Evolutionary conservation across 176 grass and related monocot species (phyloP).

Genomic region (Saccharum spontaneum): DNA sequence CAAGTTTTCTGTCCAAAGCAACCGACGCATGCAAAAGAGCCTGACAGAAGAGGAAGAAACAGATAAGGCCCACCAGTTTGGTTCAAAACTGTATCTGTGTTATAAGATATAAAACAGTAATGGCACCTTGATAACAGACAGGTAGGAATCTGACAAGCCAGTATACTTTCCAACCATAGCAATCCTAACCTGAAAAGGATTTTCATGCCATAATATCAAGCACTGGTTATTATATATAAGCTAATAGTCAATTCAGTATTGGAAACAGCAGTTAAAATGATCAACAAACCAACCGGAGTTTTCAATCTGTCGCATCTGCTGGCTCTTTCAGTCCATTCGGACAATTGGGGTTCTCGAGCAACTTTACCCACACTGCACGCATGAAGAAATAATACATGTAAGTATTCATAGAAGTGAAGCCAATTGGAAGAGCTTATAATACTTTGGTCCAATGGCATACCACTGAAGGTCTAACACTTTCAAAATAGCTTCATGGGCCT

Average conservation of each 20-base stretch:
- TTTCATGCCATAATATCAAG: conserved; percentile 23
- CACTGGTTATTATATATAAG: neutral
- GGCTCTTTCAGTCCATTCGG: conserved; percentile 84
- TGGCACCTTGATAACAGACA: conserved; percentile 82
- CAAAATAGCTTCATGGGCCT: conserved; percentile 87
- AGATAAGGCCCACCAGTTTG: neutral
- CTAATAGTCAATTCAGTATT: neutral
- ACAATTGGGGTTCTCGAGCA: conserved; percentile 49
- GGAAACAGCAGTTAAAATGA: neutral
- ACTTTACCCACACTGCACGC: conserved; percentile 45
- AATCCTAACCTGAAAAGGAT: conserved; percentile 74
- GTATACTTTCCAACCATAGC: conserved; percentile 94
- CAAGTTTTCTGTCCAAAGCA: conserved; percentile 73
- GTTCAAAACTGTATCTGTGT: neutral
- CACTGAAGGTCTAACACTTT: conserved; percentile 73
- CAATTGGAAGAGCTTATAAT: conserved; percentile 21
- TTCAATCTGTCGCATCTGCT: conserved; percentile 69
- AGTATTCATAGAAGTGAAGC: neutral
- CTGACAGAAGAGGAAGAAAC: conserved; percentile 27
- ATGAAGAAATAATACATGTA: conserved; percentile 30
- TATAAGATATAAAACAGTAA: neutral
- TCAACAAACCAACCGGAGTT: conserved; percentile 48
- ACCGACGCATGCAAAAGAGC: conserved; percentile 91
- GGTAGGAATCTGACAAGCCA: conserved; percentile 71
- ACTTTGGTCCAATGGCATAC: conserved; percentile 39